Percentiles rank a stretch among this genome's conserved stretches.
phyloP scores from a whole-genome alignment of 164 flowering plant genomes.

The Chloranthus sessilifolius region DNA sequence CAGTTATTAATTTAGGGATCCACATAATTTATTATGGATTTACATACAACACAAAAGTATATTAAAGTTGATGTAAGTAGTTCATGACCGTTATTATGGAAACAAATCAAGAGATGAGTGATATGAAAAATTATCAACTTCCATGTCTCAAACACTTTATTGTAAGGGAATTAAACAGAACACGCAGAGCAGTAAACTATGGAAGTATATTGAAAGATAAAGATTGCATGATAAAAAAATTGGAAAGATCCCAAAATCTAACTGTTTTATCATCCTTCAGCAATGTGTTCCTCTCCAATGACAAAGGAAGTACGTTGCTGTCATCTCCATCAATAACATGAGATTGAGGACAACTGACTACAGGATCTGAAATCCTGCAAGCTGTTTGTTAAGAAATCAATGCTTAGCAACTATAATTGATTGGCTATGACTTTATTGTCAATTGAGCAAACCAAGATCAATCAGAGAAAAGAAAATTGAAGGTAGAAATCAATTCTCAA shows the following conservation, averaged over 20 bases:
- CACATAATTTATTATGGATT: too few species aligned
- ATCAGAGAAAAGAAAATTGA: neutral
- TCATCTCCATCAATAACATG: neutral
- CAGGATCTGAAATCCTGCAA: neutral
- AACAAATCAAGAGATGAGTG: neutral
- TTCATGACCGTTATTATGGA: too few species aligned
- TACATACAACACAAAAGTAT: too few species aligned
- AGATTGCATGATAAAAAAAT: neutral
- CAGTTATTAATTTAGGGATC: too few species aligned
- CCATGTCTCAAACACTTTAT: neutral
- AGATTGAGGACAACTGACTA: neutral
- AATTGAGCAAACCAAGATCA: too few species aligned
- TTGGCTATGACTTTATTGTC: too few species aligned
- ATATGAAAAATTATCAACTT: neutral
- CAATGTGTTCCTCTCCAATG: neutral
- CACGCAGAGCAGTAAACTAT: neutral
- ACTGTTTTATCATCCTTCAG: neutral
- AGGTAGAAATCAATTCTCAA: neutral
- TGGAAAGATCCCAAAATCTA: neutral
- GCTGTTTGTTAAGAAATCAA: slow-evolving; percentile 3
- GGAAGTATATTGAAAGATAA: neutral
- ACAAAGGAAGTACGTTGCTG: neutral
- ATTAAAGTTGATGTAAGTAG: too few species aligned
- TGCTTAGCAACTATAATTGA: too few species aligned
- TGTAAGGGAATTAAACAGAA: neutral